These are phyloP conservation scores for Ogataea parapolymorpha DNA, from an alignment of 805 yeast genomes.

Conservation along the genomic window DNA sequence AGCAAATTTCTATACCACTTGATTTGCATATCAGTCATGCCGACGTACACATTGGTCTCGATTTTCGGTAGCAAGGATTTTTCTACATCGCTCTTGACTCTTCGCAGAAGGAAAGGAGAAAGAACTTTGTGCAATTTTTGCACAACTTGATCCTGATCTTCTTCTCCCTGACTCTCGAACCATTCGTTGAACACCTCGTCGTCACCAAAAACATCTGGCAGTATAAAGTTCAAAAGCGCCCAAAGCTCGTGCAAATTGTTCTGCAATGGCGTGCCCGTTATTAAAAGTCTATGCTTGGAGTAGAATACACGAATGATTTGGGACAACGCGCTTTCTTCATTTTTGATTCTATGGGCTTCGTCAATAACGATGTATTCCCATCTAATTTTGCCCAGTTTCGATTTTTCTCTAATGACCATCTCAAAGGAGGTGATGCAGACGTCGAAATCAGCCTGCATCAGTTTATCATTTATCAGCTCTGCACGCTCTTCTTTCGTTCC, in stretches of 20 bases:
- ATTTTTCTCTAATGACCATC: slow-evolving; percentile 86
- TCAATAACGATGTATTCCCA: slow-evolving; percentile 96
- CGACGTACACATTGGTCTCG: slow-evolving; percentile 85
- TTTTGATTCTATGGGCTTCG: slow-evolving; percentile 95
- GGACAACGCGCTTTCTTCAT: slow-evolving; percentile 87
- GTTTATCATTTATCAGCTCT: slow-evolving; percentile 51
- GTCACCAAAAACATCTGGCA: slow-evolving; percentile 95
- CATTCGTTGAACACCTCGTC: slow-evolving; percentile 87
- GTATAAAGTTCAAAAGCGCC: slow-evolving; percentile 85
- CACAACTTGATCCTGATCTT: slow-evolving; percentile 80
- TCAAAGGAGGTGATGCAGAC: slow-evolving; percentile 90
- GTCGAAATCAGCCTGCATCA: slow-evolving; percentile 78
- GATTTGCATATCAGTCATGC: slow-evolving; percentile 94
- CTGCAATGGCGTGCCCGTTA: slow-evolving; percentile 95
- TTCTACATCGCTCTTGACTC: slow-evolving; percentile 93
- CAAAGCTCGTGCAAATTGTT: slow-evolving; percentile 93
- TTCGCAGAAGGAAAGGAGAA: slow-evolving; percentile 81
- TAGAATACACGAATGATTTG: slow-evolving; percentile 89
- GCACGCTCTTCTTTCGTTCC: slow-evolving; percentile 84
- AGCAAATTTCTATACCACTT: slow-evolving; percentile 86
- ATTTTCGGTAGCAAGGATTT: slow-evolving; percentile 86
- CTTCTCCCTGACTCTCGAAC: slow-evolving; percentile 67
- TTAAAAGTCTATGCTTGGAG: slow-evolving; percentile 77
- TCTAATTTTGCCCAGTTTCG: slow-evolving; percentile 70
- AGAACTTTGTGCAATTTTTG: slow-evolving; percentile 85